Percentiles rank a stretch among this genome's conserved stretches.
Evolutionary conservation across 2,329 filamentous ascomycete genomes (phyloP).

Genomic region (Lachnellula willkommii): DNA sequence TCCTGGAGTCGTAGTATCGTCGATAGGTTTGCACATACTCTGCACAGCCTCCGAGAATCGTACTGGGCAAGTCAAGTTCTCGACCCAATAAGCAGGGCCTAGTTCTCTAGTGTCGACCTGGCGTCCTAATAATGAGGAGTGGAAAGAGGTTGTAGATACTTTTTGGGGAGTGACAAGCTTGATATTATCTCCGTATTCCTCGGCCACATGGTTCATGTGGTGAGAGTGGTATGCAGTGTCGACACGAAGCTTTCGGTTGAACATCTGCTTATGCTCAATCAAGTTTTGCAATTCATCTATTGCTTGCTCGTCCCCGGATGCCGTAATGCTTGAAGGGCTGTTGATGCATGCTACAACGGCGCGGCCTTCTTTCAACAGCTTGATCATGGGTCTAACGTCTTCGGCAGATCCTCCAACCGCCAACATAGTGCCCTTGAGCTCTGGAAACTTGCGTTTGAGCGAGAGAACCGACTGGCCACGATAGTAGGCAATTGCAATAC

Average conservation of each 20-base stretch:
- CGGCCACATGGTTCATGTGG: slow-evolving; percentile 30
- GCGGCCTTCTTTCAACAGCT: slow-evolving; percentile 24
- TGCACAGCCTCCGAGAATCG: slow-evolving; percentile 39
- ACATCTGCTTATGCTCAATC: slow-evolving; percentile 26
- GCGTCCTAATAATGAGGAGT: slow-evolving; percentile 24
- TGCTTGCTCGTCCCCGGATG: slow-evolving; percentile 27
- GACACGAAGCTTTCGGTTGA: slow-evolving; percentile 28
- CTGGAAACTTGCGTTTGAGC: slow-evolving; percentile 13
- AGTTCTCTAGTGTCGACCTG: slow-evolving; percentile 25
- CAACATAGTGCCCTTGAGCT: slow-evolving; percentile 46
- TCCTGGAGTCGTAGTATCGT: background rate
- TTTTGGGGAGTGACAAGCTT: slow-evolving; percentile 8
- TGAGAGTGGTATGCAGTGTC: slow-evolving; percentile 32
- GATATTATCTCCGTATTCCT: slow-evolving; percentile 22
- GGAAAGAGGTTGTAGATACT: slow-evolving; percentile 10
- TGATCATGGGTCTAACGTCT: slow-evolving; percentile 33
- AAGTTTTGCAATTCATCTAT: slow-evolving; percentile 25
- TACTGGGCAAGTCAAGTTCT: slow-evolving; percentile 43
- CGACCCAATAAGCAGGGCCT: slow-evolving; percentile 40
- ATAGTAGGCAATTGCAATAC: slow-evolving; percentile 43
- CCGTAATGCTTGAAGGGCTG: slow-evolving; percentile 28
- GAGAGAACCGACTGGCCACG: slow-evolving; percentile 31
- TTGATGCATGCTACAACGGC: slow-evolving; percentile 34
- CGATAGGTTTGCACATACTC: slow-evolving; percentile 17
- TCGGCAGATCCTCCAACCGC: slow-evolving; percentile 39